Evolutionary conservation across 2,329 filamentous ascomycete genomes (phyloP).

Genomic region (Aspergillus sp.): DNA sequence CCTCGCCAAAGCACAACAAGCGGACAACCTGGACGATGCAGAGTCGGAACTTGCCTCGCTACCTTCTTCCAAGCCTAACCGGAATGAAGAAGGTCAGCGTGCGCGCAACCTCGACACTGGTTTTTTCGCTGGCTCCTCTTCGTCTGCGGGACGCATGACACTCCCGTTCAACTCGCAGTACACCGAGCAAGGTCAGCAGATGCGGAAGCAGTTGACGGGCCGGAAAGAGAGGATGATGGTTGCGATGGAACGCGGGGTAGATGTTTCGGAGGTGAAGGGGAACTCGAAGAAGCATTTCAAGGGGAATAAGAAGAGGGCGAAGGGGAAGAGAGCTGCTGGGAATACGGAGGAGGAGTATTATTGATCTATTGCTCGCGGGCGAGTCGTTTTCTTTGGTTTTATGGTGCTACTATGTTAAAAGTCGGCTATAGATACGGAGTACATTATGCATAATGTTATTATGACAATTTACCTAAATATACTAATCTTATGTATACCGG

Average conservation of each 20-base stretch:
- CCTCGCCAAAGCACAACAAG: constrained; percentile 39
- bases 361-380: constrained; percentile 17
- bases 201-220: constrained; percentile 69
- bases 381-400: constrained; percentile 9
- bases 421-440: not conserved
- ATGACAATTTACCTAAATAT: not conserved
- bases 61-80: constrained; percentile 15
- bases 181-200: constrained; percentile 67
- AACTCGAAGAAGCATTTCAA: constrained; percentile 73
- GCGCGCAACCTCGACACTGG: constrained; percentile 71
- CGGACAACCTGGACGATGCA: constrained; percentile 14
- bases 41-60: constrained; percentile 18
- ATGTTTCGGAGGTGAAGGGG: constrained; percentile 65
- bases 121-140: constrained; percentile 66
- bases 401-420: not conserved
- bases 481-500: not conserved
- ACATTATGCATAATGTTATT: not conserved
- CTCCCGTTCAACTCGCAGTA: constrained; percentile 90
- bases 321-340: constrained; percentile 24
- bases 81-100: constrained; percentile 60
- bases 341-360: constrained; percentile 24
- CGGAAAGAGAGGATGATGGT: constrained; percentile 73
- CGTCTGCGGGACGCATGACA: constrained; percentile 59
- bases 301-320: constrained; percentile 31
- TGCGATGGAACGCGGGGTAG: constrained; percentile 76